Conservation (phyloP, 306 rosid species). For the Aeschynomene evenia region DNA sequence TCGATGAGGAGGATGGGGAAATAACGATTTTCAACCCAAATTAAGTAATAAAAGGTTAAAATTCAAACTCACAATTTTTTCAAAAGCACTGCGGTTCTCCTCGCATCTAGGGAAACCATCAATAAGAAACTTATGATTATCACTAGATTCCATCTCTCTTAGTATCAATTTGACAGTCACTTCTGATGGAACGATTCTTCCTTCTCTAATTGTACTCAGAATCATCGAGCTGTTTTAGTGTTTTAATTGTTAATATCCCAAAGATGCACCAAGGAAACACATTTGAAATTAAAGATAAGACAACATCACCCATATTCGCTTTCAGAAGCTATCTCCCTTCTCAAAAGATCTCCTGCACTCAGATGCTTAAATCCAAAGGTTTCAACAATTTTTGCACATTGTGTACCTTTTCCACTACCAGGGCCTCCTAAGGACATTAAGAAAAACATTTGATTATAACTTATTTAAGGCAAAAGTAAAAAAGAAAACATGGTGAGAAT, state of each 20-base stretch:
- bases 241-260: conserved; percentile 29
- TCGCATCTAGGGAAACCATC: conserved; percentile 94
- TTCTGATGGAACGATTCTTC: conserved; percentile 87
- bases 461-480: background rate
- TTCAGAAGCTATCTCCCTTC: conserved; percentile 71
- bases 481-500: background rate
- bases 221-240: conserved; percentile 68
- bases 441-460: conserved; percentile 17
- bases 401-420: conserved; percentile 97
- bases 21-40: conserved; percentile 4
- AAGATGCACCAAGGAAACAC: conserved; percentile 5
- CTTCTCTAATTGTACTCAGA: conserved; percentile 69
- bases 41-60: conserved; percentile 15
- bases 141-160: conserved; percentile 75
- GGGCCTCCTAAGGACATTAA: conserved; percentile 76
- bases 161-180: conserved; percentile 75
- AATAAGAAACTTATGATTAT: conserved; percentile 65
- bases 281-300: conserved; percentile 16
- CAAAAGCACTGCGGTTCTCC: conserved; percentile 87
- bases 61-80: conserved; percentile 64
- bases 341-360: conserved; percentile 94
- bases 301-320: conserved; percentile 69
- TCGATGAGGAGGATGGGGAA: background rate
- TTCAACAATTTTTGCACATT: conserved; percentile 78
- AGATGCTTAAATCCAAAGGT: conserved; percentile 82